A percentile compares a stretch with the other conserved stretches of the same genome.
Conservation (phyloP, 208 protist genomes). For the Leishmania mexicana region DNA sequence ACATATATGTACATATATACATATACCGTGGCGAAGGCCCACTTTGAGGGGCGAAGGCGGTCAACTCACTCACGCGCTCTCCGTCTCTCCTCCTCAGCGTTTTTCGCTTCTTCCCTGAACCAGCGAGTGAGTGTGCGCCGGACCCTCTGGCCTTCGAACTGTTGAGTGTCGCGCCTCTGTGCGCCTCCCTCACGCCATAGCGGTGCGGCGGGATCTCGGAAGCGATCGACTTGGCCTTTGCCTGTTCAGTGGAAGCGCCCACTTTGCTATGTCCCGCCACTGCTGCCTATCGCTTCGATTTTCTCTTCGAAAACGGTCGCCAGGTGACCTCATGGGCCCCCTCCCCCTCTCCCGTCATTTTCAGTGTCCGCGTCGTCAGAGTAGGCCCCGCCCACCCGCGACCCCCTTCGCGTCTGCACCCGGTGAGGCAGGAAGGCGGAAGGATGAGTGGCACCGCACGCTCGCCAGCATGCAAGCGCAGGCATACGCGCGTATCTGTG, state of each 20-base stretch:
- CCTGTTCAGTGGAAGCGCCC: background rate
- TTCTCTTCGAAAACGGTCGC: background rate
- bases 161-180: background rate
- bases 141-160: background rate
- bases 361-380: background rate
- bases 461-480: too few species aligned
- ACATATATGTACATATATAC: too few species aligned
- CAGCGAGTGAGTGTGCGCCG: background rate
- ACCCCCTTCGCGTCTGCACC: background rate
- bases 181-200: background rate
- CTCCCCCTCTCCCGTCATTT: background rate
- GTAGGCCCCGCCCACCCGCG: background rate
- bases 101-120: background rate
- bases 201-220: background rate
- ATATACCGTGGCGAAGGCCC: background rate
- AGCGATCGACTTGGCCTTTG: background rate
- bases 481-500: background rate
- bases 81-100: background rate
- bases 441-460: too few species aligned
- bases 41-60: background rate
- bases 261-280: background rate
- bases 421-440: background rate
- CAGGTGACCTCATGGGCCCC: background rate
- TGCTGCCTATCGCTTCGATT: background rate
- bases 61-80: background rate